A percentile compares a stretch with the other conserved stretches of the same genome.
These are phyloP conservation scores for Zanthoxylum bungeanum DNA, from an alignment of 345 rosid genomes.

Conservation along the genomic window DNA sequence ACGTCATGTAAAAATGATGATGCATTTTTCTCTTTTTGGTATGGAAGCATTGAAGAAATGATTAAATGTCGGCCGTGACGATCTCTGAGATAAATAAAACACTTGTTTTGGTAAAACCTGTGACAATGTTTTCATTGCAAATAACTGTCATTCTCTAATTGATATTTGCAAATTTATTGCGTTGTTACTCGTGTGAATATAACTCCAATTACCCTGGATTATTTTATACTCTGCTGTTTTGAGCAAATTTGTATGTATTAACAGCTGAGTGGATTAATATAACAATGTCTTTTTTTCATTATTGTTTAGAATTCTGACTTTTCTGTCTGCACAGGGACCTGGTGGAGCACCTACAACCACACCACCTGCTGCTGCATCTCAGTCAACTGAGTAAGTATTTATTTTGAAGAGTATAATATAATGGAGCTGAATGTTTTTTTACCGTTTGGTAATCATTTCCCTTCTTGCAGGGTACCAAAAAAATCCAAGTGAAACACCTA, in stretches of 20 bases:
- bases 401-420: not conserved
- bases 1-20: not conserved
- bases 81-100: not conserved
- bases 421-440: not conserved
- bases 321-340: conserved; percentile 48
- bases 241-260: not conserved
- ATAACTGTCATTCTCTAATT: not conserved
- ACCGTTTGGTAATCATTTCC: not conserved
- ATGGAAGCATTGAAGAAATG: no score
- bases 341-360: conserved; percentile 39
- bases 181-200: not conserved
- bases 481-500: conserved; percentile 40
- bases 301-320: no score
- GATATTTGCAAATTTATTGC: not conserved
- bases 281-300: not conserved
- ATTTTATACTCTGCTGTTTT: not conserved
- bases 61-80: no score
- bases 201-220: not conserved
- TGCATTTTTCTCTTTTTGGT: no score
- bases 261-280: not conserved
- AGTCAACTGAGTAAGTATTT: conserved; percentile 38
- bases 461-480: conserved; percentile 43
- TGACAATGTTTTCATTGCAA: not conserved
- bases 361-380: conserved; percentile 33
- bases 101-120: not conserved